Conservation (phyloP, 805 yeast species). For the Candida xyloterini region DNA sequence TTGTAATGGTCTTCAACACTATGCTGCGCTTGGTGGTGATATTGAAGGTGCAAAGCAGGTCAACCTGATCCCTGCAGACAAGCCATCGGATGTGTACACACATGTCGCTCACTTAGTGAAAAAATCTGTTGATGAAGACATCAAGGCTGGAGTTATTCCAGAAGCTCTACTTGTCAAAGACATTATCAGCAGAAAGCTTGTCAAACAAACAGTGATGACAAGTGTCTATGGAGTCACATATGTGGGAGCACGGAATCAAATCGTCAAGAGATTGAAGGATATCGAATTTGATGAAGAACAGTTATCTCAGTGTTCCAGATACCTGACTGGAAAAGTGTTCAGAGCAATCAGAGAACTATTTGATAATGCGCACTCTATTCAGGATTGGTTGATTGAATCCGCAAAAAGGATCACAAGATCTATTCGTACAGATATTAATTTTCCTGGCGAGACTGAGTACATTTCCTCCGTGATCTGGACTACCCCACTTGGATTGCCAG, state of each 20-base stretch:
- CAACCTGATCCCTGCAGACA: slow-evolving; percentile 64
- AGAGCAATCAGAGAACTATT: slow-evolving; percentile 81
- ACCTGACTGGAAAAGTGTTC: slow-evolving; percentile 75
- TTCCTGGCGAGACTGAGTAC: slow-evolving; percentile 54
- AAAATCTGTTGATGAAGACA: slow-evolving; percentile 51
- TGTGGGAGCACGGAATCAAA: slow-evolving; percentile 89
- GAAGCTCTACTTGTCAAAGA: slow-evolving; percentile 57
- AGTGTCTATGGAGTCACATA: slow-evolving; percentile 96
- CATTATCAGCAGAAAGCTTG: slow-evolving; percentile 77
- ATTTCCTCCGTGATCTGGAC: slow-evolving; percentile 97
- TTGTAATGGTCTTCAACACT: slow-evolving; percentile 82
- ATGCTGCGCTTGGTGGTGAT: slow-evolving; percentile 87
- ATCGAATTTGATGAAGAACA: slow-evolving; percentile 40
- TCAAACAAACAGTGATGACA: slow-evolving; percentile 97
- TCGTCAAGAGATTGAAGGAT: slow-evolving; percentile 69
- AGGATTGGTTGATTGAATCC: slow-evolving; percentile 91
- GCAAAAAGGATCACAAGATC: slow-evolving; percentile 80
- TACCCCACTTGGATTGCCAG: slow-evolving; percentile 90
- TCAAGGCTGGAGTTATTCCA: slow-evolving; percentile 49
- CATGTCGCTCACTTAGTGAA: slow-evolving; percentile 66
- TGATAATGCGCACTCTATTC: slow-evolving; percentile 89
- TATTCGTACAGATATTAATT: slow-evolving; percentile 62
- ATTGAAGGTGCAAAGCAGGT: slow-evolving; percentile 79
- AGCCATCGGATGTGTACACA: slow-evolving; percentile 75
- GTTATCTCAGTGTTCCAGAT: slow-evolving; percentile 47